Evolutionary conservation across 2,329 filamentous ascomycete species (phyloP).

Genomic region (Penicillium decumbens): DNA sequence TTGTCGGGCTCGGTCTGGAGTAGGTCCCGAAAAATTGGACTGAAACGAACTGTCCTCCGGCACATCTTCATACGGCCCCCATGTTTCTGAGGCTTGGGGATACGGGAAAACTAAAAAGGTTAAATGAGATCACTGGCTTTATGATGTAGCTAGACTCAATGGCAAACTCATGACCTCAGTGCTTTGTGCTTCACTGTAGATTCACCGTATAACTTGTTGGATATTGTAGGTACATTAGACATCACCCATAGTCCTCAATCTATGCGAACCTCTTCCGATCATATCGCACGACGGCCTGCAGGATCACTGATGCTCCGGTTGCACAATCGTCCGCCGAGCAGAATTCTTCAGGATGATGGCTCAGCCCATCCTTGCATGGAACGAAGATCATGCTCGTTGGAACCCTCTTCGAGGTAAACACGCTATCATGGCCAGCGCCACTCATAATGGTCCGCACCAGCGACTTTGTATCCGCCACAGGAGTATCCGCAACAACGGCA

Average conservation of each 20-base stretch:
- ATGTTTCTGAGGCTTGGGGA: slow-evolving; percentile 19
- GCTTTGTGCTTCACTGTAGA: not conserved
- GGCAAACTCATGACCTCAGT: slow-evolving; percentile 30
- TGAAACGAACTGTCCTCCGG: slow-evolving; percentile 26
- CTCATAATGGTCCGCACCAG: slow-evolving; percentile 53
- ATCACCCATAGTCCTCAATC: not conserved
- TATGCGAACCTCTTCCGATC: slow-evolving; percentile 41
- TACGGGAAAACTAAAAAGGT: slow-evolving; percentile 25
- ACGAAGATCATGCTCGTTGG: slow-evolving; percentile 66
- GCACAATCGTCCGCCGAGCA: slow-evolving; percentile 57
- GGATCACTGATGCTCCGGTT: slow-evolving; percentile 47
- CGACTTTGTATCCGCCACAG: slow-evolving; percentile 37
- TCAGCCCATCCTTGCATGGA: slow-evolving; percentile 59
- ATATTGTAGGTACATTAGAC: not conserved
- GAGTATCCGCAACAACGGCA: slow-evolving; percentile 52
- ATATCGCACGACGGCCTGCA: slow-evolving; percentile 35
- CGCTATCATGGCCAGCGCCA: slow-evolving; percentile 63
- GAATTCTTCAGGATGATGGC: slow-evolving; percentile 61
- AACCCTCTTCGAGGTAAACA: slow-evolving; percentile 55
- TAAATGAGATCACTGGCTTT: slow-evolving; percentile 27
- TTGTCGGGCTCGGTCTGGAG: slow-evolving; percentile 25
- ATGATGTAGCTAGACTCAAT: slow-evolving; percentile 30
- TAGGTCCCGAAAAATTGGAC: slow-evolving; percentile 20
- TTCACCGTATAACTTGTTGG: not conserved
- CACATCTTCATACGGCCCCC: slow-evolving; percentile 18